phyloP scores from a whole-genome alignment of 1,139 yeast species.

The Kodamaea derodonti region DNA sequence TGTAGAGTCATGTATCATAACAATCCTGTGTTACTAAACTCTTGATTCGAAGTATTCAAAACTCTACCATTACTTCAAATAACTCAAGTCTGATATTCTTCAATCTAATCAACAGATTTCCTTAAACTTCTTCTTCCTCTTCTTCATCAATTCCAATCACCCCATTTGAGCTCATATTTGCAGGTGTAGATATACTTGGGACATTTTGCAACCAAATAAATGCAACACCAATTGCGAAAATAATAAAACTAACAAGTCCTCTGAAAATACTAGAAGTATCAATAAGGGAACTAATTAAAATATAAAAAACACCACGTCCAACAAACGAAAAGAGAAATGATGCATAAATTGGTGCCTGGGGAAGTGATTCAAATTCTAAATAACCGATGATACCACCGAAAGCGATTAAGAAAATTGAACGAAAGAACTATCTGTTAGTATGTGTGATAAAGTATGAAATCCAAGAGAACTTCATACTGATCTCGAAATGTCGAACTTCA shows the following conservation, averaged over 20 bases:
- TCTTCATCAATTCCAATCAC: slow-evolving; percentile 39
- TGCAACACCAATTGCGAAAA: slow-evolving; percentile 55
- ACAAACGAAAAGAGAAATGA: slow-evolving; percentile 79
- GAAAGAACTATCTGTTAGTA: slow-evolving; percentile 35
- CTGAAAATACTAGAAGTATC: slow-evolving; percentile 57
- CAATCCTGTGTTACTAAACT: too few relatives aligned
- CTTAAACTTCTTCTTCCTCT: slow-evolving; percentile 34
- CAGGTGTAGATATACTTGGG: slow-evolving; percentile 69
- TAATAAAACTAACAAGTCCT: slow-evolving; percentile 50
- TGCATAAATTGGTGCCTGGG: slow-evolving; percentile 66
- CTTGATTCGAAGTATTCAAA: too few relatives aligned
- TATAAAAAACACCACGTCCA: slow-evolving; percentile 77
- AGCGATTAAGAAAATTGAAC: slow-evolving; percentile 52
- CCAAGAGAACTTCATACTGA: too few relatives aligned
- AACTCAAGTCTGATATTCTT: too few relatives aligned
- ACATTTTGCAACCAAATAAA: slow-evolving; percentile 63
- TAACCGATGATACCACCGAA: slow-evolving; percentile 55
- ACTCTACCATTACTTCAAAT: too few relatives aligned
- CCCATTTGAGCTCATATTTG: slow-evolving; percentile 62
- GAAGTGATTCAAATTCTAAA: slow-evolving; percentile 60
- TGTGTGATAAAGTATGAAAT: neutral
- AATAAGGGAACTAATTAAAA: slow-evolving; percentile 61
- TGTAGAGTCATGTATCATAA: too few relatives aligned
- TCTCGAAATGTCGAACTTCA: too few relatives aligned
- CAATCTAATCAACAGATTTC: neutral